These are phyloP conservation scores for Asclepias syriaca DNA, from an alignment of 257 asterid species.

Conservation along the genomic window DNA sequence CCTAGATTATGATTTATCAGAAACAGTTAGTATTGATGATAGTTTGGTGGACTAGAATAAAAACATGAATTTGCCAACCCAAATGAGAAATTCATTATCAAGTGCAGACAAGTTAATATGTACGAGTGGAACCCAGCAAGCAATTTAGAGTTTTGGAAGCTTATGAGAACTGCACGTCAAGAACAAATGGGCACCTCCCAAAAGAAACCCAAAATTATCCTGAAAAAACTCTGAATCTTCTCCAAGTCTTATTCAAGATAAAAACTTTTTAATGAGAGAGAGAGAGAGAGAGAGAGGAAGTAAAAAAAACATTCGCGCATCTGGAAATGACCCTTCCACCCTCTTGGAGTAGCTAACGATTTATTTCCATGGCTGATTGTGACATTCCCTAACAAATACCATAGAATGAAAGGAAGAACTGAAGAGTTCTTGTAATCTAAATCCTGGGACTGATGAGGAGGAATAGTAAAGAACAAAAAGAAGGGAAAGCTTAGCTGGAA, in stretches of 20 bases:
- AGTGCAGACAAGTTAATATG: background rate
- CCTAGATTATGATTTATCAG: background rate
- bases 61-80: conserved; percentile 1
- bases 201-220: conserved; percentile 19
- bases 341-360: conserved; percentile 15
- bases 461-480: conserved; percentile 28
- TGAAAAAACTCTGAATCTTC: conserved; percentile 9
- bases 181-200: conserved; percentile 15
- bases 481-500: conserved; percentile 41
- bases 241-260: conserved; percentile 13
- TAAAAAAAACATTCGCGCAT: no score
- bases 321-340: conserved; percentile 27
- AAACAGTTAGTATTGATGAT: background rate
- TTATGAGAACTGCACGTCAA: conserved; percentile 12
- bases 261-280: background rate
- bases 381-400: background rate
- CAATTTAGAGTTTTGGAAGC: conserved; percentile 17
- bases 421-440: conserved; percentile 13
- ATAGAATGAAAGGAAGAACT: conserved; percentile 8
- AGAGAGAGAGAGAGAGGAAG: background rate
- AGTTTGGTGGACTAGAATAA: background rate
- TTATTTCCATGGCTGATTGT: conserved; percentile 1
- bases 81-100: conserved; percentile 1
- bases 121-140: conserved; percentile 1
- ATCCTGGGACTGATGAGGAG: conserved; percentile 5